Conservation (phyloP, 2,329 filamentous ascomycete genomes). For the Alternaria gansuensis region DNA sequence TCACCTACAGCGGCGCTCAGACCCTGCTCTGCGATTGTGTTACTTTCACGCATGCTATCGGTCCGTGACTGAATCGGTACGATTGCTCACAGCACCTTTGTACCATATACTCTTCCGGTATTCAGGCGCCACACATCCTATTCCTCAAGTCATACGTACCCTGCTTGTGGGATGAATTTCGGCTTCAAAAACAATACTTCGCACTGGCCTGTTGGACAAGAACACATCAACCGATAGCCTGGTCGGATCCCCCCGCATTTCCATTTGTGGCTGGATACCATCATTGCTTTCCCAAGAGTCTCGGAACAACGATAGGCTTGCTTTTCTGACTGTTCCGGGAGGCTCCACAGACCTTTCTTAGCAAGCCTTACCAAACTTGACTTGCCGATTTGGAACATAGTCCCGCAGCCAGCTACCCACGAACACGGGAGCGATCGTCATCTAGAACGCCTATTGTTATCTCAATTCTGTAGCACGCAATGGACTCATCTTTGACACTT, state of each 20-base stretch:
- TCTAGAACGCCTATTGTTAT: slow-evolving; percentile 46
- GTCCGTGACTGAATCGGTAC: slow-evolving; percentile 24
- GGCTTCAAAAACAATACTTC: slow-evolving; percentile 54
- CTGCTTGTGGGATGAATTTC: slow-evolving; percentile 51
- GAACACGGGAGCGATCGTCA: slow-evolving; percentile 42
- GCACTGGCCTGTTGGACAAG: slow-evolving; percentile 58
- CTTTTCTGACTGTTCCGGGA: slow-evolving; percentile 39
- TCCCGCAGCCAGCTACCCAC: slow-evolving; percentile 42
- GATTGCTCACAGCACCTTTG: slow-evolving; percentile 19
- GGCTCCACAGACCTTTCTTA: slow-evolving; percentile 31
- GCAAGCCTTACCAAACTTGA: slow-evolving; percentile 41
- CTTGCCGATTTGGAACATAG: slow-evolving; percentile 32
- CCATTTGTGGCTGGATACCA: slow-evolving; percentile 22
- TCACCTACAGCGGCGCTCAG: slow-evolving; percentile 29
- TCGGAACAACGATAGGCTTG: slow-evolving; percentile 36
- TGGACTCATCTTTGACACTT: slow-evolving; percentile 58
- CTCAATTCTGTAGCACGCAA: slow-evolving; percentile 42
- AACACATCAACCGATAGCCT: slow-evolving; percentile 54
- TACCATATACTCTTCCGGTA: slow-evolving; percentile 21
- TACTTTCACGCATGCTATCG: slow-evolving; percentile 25
- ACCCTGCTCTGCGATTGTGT: slow-evolving; percentile 31
- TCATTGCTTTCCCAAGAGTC: slow-evolving; percentile 38
- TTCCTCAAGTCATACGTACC: slow-evolving; percentile 6
- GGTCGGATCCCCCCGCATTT: slow-evolving; percentile 35
- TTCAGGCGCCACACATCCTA: slow-evolving; percentile 5